These are phyloP conservation scores for Leccinum boreale DNA, from an alignment of 768 basidiomycete species.

Conservation along the genomic window DNA sequence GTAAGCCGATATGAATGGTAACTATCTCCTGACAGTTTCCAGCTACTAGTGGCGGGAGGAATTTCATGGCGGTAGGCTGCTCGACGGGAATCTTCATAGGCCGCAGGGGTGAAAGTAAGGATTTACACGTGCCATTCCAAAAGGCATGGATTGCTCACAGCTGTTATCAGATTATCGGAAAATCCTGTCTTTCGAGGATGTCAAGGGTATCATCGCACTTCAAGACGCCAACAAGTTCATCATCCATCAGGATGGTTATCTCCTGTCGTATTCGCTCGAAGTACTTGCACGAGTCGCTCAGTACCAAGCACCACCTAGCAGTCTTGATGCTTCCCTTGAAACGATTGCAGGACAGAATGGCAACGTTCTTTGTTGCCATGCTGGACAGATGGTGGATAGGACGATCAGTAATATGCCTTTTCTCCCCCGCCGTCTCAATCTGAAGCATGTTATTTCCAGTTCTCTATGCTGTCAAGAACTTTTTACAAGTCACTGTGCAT, in stretches of 20 bases:
- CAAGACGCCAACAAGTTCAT: constrained; percentile 65
- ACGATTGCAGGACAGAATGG: constrained; percentile 52
- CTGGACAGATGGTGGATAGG: constrained; percentile 50
- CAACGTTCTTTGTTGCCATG: constrained; percentile 59
- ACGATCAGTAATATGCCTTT: constrained; percentile 48
- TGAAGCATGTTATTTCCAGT: constrained; percentile 40
- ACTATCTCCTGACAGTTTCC: constrained; percentile 2
- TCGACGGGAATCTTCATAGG: constrained; percentile 69
- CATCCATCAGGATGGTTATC: constrained; percentile 53
- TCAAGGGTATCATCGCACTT: constrained; percentile 55
- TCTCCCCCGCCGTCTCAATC: background rate
- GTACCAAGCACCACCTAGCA: constrained; percentile 43
- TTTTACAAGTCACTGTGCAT: constrained; percentile 58
- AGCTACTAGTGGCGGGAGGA: constrained; percentile 48
- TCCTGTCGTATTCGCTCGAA: constrained; percentile 70
- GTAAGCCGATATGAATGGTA: background rate
- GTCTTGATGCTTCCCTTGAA: constrained; percentile 58
- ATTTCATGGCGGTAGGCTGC: constrained; percentile 64
- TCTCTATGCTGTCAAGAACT: constrained; percentile 60
- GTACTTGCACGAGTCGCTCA: constrained; percentile 58
- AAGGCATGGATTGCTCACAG: background rate
- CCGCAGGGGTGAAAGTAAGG: constrained; percentile 51
- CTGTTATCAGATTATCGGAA: constrained; percentile 49
- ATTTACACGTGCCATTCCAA: background rate
- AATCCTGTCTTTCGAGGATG: constrained; percentile 49